Conservation (phyloP, 1,284 basidiomycete genomes). For the Austropuccinia psidii region DNA sequence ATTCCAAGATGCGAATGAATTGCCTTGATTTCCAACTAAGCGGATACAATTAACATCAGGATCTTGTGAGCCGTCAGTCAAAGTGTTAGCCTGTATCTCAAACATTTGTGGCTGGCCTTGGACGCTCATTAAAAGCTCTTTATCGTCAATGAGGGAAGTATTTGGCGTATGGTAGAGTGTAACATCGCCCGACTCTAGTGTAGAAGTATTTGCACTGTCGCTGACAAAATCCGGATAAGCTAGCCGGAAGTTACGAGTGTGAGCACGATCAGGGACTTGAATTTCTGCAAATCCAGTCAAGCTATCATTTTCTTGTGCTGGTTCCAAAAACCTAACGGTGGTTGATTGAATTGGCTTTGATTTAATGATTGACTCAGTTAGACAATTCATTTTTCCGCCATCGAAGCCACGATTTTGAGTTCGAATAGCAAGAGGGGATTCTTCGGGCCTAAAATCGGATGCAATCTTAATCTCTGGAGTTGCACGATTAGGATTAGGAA, state of each 20-base stretch:
- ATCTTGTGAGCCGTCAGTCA: background rate
- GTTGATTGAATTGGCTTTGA: background rate
- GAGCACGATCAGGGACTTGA: background rate
- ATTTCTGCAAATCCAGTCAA: background rate
- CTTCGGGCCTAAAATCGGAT: background rate
- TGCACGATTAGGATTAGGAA: background rate
- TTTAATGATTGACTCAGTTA: background rate
- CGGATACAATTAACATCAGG: background rate
- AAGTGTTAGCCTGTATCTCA: background rate
- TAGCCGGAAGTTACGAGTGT: no score
- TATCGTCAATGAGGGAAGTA: background rate
- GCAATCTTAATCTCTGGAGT: background rate
- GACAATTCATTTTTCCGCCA: background rate
- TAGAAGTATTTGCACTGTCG: no score
- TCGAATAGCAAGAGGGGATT: background rate
- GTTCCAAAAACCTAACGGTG: background rate
- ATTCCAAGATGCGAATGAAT: background rate
- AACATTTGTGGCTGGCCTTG: background rate
- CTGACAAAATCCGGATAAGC: no score
- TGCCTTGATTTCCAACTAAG: background rate
- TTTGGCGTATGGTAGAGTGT: constrained; percentile 1
- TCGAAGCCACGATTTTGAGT: background rate
- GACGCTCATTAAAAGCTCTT: background rate
- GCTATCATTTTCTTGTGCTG: background rate
- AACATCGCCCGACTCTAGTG: background rate